phyloP scores from a whole-genome alignment of 352 stramenopile genomes.

The Globisporangium ultimum region DNA sequence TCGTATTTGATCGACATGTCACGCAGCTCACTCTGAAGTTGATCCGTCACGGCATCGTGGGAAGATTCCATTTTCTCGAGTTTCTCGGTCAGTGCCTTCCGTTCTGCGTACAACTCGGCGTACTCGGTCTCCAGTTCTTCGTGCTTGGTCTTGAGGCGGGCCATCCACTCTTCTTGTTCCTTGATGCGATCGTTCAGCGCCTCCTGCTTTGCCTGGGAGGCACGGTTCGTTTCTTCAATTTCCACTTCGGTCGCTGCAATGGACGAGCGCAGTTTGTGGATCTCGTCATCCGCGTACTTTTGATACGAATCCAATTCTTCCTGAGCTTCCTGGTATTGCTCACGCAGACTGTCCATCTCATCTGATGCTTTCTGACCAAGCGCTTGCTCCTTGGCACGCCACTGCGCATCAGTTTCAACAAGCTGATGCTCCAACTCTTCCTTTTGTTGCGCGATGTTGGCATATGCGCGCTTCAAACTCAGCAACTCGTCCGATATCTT shows the following conservation, averaged over 20 bases:
- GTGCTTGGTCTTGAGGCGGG: conserved; percentile 22
- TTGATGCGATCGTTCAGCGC: conserved; percentile 18
- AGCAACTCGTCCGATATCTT: conserved; percentile 17
- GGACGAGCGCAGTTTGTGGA: conserved; percentile 36
- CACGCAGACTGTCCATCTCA: conserved; percentile 38
- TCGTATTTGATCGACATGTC: conserved; percentile 28
- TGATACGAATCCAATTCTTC: conserved; percentile 49
- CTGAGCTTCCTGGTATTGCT: conserved; percentile 42
- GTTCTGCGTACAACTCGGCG: conserved; percentile 26
- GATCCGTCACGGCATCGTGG: conserved; percentile 21
- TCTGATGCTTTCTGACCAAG: conserved; percentile 18
- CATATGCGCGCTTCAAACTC: conserved; percentile 16
- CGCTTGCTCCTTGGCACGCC: conserved; percentile 37
- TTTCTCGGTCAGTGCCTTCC: conserved; percentile 20
- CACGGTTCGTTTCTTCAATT: conserved; percentile 25
- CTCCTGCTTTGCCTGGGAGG: conserved; percentile 22
- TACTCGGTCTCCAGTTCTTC: conserved; percentile 30
- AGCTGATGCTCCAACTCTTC: conserved; percentile 26
- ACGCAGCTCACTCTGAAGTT: conserved; percentile 25
- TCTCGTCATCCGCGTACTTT: conserved; percentile 49
- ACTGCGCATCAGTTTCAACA: conserved; percentile 20
- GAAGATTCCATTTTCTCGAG: conserved; percentile 26
- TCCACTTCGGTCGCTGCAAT: conserved; percentile 36
- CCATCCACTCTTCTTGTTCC: conserved; percentile 24
- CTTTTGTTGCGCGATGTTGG: conserved; percentile 25